Evolutionary conservation across 768 basidiomycete genomes (phyloP).

Genomic region (Tulasnella sp.): DNA sequence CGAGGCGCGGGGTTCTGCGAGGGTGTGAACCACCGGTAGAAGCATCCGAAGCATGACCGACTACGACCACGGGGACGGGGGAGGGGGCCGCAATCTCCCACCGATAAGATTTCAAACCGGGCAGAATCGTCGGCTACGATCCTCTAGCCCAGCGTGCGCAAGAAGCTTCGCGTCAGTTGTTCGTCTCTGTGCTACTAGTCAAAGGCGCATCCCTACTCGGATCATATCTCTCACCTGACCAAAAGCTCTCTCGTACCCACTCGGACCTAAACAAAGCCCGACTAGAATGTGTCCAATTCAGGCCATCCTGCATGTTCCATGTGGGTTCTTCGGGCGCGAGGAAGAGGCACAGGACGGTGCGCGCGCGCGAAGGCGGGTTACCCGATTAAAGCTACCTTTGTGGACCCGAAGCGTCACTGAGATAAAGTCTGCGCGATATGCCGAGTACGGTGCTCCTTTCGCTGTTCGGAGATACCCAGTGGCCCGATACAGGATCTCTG

Average conservation of each 20-base stretch:
- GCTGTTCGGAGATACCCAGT: not conserved
- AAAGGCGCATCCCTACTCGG: too few species aligned
- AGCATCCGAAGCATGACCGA: not conserved
- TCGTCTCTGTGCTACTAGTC: too few species aligned
- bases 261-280: not conserved
- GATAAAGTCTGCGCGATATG: not conserved
- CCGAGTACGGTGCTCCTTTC: not conserved
- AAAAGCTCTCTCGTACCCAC: too few species aligned
- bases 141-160: too few species aligned
- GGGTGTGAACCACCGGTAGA: not conserved
- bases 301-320: not conserved
- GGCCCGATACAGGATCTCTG: not conserved
- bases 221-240: too few species aligned
- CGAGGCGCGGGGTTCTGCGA: not conserved
- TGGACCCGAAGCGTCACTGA: not conserved
- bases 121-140: too few species aligned
- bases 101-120: not conserved
- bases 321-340: too few species aligned
- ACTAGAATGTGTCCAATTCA: not conserved
- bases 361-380: not conserved
- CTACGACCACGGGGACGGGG: not conserved
- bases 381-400: not conserved
- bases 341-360: not conserved
- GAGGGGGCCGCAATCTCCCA: not conserved
- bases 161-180: too few species aligned